Base-by-base conservation (phyloP, 225 moss, liverwort and hornwort species). In the Asterella californica region DNA sequence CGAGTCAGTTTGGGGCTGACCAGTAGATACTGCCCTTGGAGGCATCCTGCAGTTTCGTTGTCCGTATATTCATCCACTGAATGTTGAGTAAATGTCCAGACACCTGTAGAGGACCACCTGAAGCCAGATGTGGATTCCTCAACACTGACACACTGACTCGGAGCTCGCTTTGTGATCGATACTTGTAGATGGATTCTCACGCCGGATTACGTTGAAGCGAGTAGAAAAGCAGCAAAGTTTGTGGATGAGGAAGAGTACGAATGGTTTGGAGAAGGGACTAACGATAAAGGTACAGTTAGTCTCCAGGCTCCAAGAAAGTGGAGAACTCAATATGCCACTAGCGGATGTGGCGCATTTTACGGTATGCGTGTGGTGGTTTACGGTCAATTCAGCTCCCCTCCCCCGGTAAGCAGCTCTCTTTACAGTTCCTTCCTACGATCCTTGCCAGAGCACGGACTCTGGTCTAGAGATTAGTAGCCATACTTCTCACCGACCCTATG, bases 231-330 rank as follows among this genome's bases (percentile, higher is more conserved):
- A 48, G 84, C 84, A 54, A 82, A 69, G 66, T 84, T 89, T 42
- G 34, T 89, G 66, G 78, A 86, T 17, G 89, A 89, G 76, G 74
- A 84, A 74, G n/a, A 77, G 1, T 86, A 80, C 65, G 89, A 89
- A 68, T 89, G 89, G 89, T 50, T 72, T 64, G 86, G 86, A 34
- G 71, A 66, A 25, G 89, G 82, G 19, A 76, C 71, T 19, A 89
- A 89, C 50, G 84, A 81, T 67, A 86, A 89, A 70, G 89, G 86
- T 25, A 82, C 80, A 21, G 77, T 89, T n/a, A 83, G 86, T 74
- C 83, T 89, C n/a, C 33, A 79, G 42, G 89, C 84, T 49, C 89
- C 89, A 74, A 81, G 86, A 62, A 89, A 84, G 76, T 89, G 89
- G 89, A 84, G 89, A 38, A 70, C 32, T 22, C 79, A 33, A 11